A percentile compares a stretch with the other conserved stretches of the same genome.
These are phyloP conservation scores for Conringia planisiliqua DNA, from an alignment of 345 rosid genomes.

Conservation along the genomic window DNA sequence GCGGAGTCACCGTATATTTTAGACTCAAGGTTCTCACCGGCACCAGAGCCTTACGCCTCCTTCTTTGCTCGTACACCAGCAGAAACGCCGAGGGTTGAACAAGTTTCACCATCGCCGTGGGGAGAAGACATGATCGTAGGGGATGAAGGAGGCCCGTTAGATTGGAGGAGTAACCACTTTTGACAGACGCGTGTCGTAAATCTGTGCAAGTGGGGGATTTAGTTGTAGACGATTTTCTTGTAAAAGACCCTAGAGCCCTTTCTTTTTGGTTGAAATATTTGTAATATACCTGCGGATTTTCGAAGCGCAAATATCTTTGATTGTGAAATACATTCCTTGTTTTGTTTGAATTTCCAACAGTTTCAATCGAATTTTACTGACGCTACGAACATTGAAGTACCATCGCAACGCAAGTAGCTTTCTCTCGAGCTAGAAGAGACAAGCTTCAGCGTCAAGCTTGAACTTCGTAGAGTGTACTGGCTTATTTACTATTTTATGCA, in stretches of 20 bases:
- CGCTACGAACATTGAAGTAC: neutral
- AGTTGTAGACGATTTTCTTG: neutral
- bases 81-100: constrained; percentile 19
- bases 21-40: constrained; percentile 17
- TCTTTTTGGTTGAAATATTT: neutral
- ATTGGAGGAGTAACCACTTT: constrained; percentile 9
- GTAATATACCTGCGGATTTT: neutral
- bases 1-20: constrained; percentile 8
- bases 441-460: too few species aligned
- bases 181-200: constrained; percentile 9
- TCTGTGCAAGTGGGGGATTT: neutral
- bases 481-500: neutral
- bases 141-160: constrained; percentile 30
- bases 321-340: neutral
- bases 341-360: neutral
- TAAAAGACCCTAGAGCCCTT: neutral
- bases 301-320: neutral
- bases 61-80: neutral
- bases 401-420: neutral
- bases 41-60: constrained; percentile 16
- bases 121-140: constrained; percentile 17
- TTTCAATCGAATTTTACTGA: neutral
- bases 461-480: too few species aligned
- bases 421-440: neutral
- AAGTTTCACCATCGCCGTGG: constrained; percentile 27